These are phyloP conservation scores for Fusarium sp. DNA, from an alignment of 2,329 filamentous ascomycete species.

Conservation along the genomic window DNA sequence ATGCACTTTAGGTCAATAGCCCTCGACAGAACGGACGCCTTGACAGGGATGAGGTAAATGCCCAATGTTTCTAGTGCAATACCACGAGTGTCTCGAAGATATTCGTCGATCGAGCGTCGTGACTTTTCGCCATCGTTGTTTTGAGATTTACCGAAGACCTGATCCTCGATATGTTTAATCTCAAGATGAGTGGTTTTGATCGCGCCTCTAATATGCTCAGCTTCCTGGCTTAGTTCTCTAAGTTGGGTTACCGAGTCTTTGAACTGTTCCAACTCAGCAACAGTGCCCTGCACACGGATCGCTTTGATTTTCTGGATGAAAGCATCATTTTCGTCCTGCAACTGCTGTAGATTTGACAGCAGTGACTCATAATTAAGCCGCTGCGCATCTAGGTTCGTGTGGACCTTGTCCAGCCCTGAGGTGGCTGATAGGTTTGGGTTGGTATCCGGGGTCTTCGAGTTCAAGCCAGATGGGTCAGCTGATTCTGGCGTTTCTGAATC, in stretches of 20 bases:
- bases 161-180: constrained; percentile 50
- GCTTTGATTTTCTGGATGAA: constrained; percentile 50
- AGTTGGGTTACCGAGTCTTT: constrained; percentile 45
- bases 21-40: constrained; percentile 66
- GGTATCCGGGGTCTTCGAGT: not conserved
- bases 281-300: constrained; percentile 42
- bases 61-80: constrained; percentile 66
- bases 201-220: constrained; percentile 52
- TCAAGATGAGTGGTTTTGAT: constrained; percentile 54
- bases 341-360: constrained; percentile 49
- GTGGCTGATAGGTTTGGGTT: not conserved
- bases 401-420: constrained; percentile 13
- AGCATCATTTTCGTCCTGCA: constrained; percentile 48
- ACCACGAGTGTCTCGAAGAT: constrained; percentile 69
- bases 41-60: constrained; percentile 71
- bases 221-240: constrained; percentile 48
- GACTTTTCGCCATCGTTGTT: constrained; percentile 28
- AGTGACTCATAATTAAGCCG: constrained; percentile 52
- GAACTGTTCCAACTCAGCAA: constrained; percentile 46
- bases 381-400: constrained; percentile 46
- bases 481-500: constrained; percentile 3
- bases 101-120: constrained; percentile 59
- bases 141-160: constrained; percentile 42
- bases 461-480: not conserved
- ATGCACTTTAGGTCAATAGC: constrained; percentile 69